A percentile compares a stretch with the other conserved stretches of the same genome.
Evolutionary conservation across 257 asterid genomes (phyloP).

Genomic region (Oldenlandia corymbosa): DNA sequence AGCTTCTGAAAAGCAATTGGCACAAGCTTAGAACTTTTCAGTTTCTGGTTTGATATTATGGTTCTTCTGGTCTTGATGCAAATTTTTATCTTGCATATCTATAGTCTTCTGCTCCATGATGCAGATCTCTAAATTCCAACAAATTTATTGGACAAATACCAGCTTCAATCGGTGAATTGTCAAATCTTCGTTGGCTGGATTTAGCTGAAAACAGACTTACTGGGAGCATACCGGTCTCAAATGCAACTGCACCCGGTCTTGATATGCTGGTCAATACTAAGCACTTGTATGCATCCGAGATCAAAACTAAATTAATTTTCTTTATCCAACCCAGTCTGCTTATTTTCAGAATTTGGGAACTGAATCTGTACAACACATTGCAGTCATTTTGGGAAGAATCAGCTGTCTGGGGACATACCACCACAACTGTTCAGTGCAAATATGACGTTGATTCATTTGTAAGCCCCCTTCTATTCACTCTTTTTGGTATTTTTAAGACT

Average conservation of each 20-base stretch:
- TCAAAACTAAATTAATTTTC: background rate
- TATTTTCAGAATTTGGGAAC: background rate
- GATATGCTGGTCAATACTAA: constrained; percentile 64
- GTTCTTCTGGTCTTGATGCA: background rate
- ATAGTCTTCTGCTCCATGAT: constrained; percentile 9
- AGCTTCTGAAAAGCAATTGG: background rate
- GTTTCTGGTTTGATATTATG: background rate
- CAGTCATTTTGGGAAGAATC: constrained; percentile 86
- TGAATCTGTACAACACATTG: too few relatives aligned
- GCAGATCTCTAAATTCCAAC: constrained; percentile 75
- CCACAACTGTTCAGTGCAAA: constrained; percentile 52
- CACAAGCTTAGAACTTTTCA: background rate
- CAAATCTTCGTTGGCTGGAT: constrained; percentile 70
- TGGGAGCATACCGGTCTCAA: constrained; percentile 78
- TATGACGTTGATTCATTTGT: constrained; percentile 69
- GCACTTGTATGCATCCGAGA: constrained; percentile 59
- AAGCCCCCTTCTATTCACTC: constrained; percentile 26
- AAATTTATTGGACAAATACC: constrained; percentile 70
- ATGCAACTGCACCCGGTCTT: constrained; percentile 64
- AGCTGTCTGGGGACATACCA: constrained; percentile 70
- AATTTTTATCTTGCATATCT: background rate
- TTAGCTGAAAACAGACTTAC: constrained; percentile 72
- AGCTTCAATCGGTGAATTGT: constrained; percentile 49
- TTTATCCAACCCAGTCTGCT: background rate
- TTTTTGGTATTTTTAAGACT: too few relatives aligned